phyloP scores from a whole-genome alignment of 2,329 filamentous ascomycete species.

The Rhynchosporium agropyri region DNA sequence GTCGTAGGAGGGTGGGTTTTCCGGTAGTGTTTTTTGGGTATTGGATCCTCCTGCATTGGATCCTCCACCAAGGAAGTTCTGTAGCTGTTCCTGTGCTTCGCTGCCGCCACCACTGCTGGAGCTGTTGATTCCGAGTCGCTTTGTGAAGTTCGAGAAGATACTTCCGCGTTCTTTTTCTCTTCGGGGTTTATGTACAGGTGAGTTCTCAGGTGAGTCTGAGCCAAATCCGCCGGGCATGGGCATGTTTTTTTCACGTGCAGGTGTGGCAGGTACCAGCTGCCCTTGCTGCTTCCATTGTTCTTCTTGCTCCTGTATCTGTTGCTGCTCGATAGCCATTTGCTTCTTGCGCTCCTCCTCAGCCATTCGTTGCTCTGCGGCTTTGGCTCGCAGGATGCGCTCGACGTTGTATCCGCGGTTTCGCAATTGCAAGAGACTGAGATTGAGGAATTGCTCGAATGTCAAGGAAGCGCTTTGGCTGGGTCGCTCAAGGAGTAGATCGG shows the following conservation, averaged over 20 bases:
- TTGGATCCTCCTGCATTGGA: neutral
- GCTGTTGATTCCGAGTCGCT: slow-evolving; percentile 68
- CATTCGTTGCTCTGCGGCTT: slow-evolving; percentile 83
- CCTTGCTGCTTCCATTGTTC: slow-evolving; percentile 45
- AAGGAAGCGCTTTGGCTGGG: slow-evolving; percentile 88
- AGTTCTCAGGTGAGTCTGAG: slow-evolving; percentile 62
- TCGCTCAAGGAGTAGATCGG: slow-evolving; percentile 75
- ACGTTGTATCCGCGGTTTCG: slow-evolving; percentile 94
- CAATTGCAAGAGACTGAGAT: slow-evolving; percentile 78
- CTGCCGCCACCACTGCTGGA: slow-evolving; percentile 38
- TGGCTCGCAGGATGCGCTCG: slow-evolving; percentile 85
- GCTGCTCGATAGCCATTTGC: slow-evolving; percentile 72
- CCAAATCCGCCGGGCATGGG: slow-evolving; percentile 75
- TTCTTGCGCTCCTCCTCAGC: slow-evolving; percentile 81
- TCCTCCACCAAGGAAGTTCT: slow-evolving; percentile 48
- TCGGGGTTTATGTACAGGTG: slow-evolving; percentile 47
- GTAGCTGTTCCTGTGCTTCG: slow-evolving; percentile 47
- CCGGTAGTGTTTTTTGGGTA: slow-evolving; percentile 8
- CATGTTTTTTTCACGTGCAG: slow-evolving; percentile 35
- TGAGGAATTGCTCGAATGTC: slow-evolving; percentile 88
- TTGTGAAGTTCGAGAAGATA: slow-evolving; percentile 68
- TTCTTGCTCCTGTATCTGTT: slow-evolving; percentile 64
- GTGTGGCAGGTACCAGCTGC: slow-evolving; percentile 26
- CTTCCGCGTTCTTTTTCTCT: slow-evolving; percentile 44
- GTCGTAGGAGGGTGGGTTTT: slow-evolving; percentile 38